Evolutionary conservation across 2,329 filamentous ascomycete genomes (phyloP), one percentile per base, ranked within the genome.

Genomic region (Colletotrichum musicola): DNA sequence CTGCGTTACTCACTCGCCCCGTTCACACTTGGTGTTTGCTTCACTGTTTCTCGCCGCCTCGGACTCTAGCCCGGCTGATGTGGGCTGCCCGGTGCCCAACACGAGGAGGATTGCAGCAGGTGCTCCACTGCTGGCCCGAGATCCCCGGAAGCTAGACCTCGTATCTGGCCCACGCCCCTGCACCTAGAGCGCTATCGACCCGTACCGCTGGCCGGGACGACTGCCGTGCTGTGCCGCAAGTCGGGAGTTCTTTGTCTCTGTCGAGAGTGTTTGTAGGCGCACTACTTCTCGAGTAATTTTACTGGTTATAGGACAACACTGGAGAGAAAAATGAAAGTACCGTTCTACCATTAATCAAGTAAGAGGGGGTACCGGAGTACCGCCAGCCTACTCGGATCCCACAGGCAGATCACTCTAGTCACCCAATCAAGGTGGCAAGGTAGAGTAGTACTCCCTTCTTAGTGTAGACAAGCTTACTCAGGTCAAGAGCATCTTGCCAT

Each of bases 61-160:
- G 40, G 40, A n/a, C 16, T 42, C 20, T 51, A 22, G 49, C 25
- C 25, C 22, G 46, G 20, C 49, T 51, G 16, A 20, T 51, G 49
- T 27, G 49, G 49, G 22, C 49, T 22, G 9, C 49, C 22, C 12
- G 22, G 18, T 16, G 18, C 25, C 20, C 25, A 62, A 62, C 59
- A 62, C 59, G 59, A 62, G 59, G 9, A 62, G 49, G 59, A 62
- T 46, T 62, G 59, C 59, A 53, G 16, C 16, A n/a, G 30, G 20
- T 14, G 59, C 49, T 20, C 59, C 59, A 62, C 59, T 20, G 38
- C 20, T 25, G n/a, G 47, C 35, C 58, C 25, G 40, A 6, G 12
- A 20, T 25, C 38, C 35, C n/a, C 35, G 49, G 16, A 14, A 20
- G 25, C 38, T 14, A 16, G 6, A 46, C 22, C 59, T 62, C 49